These are phyloP conservation scores for Tothia fuscella DNA, from an alignment of 2,329 filamentous ascomycete species.

Conservation along the genomic window DNA sequence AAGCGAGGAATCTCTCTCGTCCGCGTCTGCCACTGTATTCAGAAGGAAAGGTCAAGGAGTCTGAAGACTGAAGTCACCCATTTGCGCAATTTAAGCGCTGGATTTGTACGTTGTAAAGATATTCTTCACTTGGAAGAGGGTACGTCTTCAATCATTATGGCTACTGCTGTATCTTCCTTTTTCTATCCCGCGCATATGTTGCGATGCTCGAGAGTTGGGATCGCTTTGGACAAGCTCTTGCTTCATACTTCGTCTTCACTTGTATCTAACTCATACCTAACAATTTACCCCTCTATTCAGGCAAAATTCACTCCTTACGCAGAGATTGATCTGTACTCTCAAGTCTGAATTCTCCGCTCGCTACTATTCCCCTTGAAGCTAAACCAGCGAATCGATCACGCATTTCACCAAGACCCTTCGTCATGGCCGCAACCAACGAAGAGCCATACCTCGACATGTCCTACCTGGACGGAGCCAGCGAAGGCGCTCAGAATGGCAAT, in stretches of 20 bases:
- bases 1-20: background rate
- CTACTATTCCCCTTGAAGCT: slow-evolving; percentile 2
- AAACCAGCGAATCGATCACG: too few species aligned
- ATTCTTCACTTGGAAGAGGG: background rate
- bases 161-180: slow-evolving; percentile 3
- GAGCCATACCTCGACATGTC: slow-evolving; percentile 61
- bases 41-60: background rate
- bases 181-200: background rate
- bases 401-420: slow-evolving; percentile 5
- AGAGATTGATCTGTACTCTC: background rate
- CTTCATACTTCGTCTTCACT: background rate
- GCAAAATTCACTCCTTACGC: too few species aligned
- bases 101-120: slow-evolving; percentile 1
- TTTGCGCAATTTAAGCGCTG: too few species aligned
- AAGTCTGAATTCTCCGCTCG: background rate
- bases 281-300: slow-evolving; percentile 2
- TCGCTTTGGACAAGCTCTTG: background rate
- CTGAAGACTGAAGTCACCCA: too few species aligned
- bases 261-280: slow-evolving; percentile 5
- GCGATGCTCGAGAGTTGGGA: background rate
- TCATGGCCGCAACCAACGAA: slow-evolving; percentile 50
- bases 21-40: slow-evolving; percentile 6
- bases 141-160: slow-evolving; percentile 5
- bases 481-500: slow-evolving; percentile 38
- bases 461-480: slow-evolving; percentile 8